Evolutionary conservation across 1,284 basidiomycete species (phyloP), one percentile per base, ranked within the genome.

Genomic region (Ceratobasidium sp.): DNA sequence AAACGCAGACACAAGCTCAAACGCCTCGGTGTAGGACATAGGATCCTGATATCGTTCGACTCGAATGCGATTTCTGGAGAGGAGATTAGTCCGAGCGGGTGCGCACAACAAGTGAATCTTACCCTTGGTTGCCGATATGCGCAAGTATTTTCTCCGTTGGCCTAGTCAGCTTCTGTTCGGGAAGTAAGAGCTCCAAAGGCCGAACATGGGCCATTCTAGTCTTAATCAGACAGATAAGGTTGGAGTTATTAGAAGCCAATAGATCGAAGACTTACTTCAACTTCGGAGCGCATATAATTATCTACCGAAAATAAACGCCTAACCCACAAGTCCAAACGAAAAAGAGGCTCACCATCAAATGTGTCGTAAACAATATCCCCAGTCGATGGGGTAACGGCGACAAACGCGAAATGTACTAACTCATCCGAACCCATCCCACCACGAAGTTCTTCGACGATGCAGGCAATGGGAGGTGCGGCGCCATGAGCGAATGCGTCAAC

Each of bases 301-400:
- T 97, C 95, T 92, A 79, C 41, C 59, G 22, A 33, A 19, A 5
- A 3, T 45, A n/a, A 45, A 27, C n/a, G 48, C n/a, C 19, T n/a
- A n/a, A 22, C 36, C 14, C 33, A 65, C 57, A 45, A 79, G 76
- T 36, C 51, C 71, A 59, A 47, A 44, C 3, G 72, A 75, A 80
- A 75, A 24, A 62, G 45, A 53, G 59, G 64, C 19, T 74, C 77
- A 92, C 94, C 94, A 67, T 92, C 87, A 80, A 96, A 98, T 77
- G 94, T 89, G 79, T 99, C 97, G 89, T 94, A 99, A 0, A 96
- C 85, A 1, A 99, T 91, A 78, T 97, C 93, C 0, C 97, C 97
- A 0, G 96, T 98, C 65, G 91, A 91, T 0, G 96, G 94, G 67
- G 91, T 90, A 19, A 98, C 91, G 22, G 90, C 89, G 27, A 77